Evolutionary conservation across 306 rosid genomes (phyloP), one percentile per base, ranked within the genome.

Genomic region (Oemleria cerasiformis): DNA sequence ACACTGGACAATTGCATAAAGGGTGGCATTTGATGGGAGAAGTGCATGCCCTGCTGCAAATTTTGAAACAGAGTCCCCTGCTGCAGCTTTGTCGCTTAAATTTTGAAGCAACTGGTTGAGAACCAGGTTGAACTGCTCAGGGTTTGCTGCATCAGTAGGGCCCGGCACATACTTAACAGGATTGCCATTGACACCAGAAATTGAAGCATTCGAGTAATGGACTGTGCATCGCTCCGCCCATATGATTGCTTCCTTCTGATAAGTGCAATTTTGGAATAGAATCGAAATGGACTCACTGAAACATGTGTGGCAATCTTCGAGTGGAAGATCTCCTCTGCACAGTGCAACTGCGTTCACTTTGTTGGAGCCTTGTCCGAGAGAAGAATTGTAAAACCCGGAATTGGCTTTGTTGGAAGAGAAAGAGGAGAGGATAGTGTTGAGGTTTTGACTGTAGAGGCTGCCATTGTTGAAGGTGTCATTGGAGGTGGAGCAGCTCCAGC

Each of bases 321-420:
- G 47, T 0, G 38, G 10, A n/a, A 43, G 16, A 19, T 25, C 65
- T 63, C 72, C 79, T 6, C 79, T 54, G 23, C 85, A 81, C 11
- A 81, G 73, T 5, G 71, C 85, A 61, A 73, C 70, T 14, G 71
- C 77, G 48, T 68, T 57, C 4, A 71, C 77, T 42, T 51, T 23
- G 77, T 73, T 15, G 17, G 80, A 62, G 13, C 8, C 60, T 38
- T 78, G 71, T 4, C 82, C 82, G 23, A 5, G 7, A 1, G 81
- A 70, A 1, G 56, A 9, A 21, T 64, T 70, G 72, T 55, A 70
- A 45, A 77, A 77, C 1, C 65, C 65, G 14, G 19, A 23, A 38
- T 36, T 47, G 58, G 25, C 36, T 3, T n/a, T 14, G 25, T 48
- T n/a, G 34, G 65, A 36, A 14, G 71, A 39, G 39, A 65, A 36